Conservation (phyloP, 805 yeast species). For the Candida sonorensis region DNA sequence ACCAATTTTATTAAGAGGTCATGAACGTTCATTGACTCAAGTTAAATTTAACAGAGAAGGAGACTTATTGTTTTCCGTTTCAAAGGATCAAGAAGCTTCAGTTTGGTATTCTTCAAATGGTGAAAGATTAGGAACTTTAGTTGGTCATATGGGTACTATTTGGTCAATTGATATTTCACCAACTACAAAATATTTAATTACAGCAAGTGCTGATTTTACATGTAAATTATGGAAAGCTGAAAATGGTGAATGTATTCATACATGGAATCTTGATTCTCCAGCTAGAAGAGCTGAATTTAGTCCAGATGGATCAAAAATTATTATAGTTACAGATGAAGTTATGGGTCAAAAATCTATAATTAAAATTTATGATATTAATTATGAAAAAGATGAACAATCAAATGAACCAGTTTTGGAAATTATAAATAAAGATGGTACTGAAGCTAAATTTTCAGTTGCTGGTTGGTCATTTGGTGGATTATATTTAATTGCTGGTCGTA, state of each 20-base stretch:
- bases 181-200: conserved; percentile 60
- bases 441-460: conserved; percentile 63
- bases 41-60: conserved; percentile 95
- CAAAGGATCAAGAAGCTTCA: conserved; percentile 84
- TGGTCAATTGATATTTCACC: conserved; percentile 88
- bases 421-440: conserved; percentile 42
- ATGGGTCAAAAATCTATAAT: conserved; percentile 85
- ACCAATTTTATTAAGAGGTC: conserved; percentile 79
- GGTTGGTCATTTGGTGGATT: conserved; percentile 78
- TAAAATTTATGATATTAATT: conserved; percentile 55
- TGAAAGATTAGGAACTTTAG: conserved; percentile 90
- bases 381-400: conserved; percentile 36
- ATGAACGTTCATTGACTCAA: conserved; percentile 96
- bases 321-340: conserved; percentile 82
- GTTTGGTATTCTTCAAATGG: conserved; percentile 96
- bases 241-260: conserved; percentile 68
- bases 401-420: conserved; percentile 55
- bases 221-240: conserved; percentile 79
- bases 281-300: conserved; percentile 85
- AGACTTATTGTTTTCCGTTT: conserved; percentile 83
- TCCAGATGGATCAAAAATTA: conserved; percentile 59
- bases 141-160: conserved; percentile 87
- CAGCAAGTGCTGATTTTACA: conserved; percentile 88
- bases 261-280: conserved; percentile 77
- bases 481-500: conserved; percentile 79